Conservation (phyloP, 345 rosid species). For the Gossypium anomalum region DNA sequence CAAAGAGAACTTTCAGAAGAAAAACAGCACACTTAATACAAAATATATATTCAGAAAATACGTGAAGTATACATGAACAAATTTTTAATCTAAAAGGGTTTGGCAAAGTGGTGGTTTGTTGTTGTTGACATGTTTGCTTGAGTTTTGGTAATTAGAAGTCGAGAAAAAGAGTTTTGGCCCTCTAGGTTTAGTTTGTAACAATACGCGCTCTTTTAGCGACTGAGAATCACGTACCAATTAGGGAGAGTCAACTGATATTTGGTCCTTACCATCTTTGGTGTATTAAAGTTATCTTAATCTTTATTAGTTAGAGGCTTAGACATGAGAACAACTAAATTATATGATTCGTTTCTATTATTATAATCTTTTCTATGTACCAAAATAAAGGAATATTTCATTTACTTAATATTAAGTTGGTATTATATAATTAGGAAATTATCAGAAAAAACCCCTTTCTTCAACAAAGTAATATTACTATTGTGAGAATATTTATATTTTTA, state of each 20-base stretch:
- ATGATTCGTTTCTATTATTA: not conserved
- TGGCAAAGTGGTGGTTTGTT: conserved; percentile 5
- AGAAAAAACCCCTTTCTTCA: too few species aligned
- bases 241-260: conserved; percentile 3
- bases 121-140: conserved; percentile 21
- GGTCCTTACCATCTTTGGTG: not conserved
- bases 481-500: too few species aligned
- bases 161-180: not conserved
- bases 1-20: conserved; percentile 2
- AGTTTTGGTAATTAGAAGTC: conserved; percentile 13
- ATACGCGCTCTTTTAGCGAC: conserved; percentile 1
- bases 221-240: conserved; percentile 4
- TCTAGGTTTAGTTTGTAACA: not conserved
- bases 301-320: not conserved
- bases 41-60: not conserved
- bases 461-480: too few species aligned
- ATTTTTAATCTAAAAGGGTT: conserved; percentile 3
- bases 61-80: not conserved
- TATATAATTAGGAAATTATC: too few species aligned
- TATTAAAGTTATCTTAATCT: not conserved
- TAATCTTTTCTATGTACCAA: not conserved
- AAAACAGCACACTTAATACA: not conserved
- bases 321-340: not conserved
- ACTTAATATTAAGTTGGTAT: not conserved
- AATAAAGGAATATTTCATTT: not conserved